Base-by-base conservation (phyloP, 768 basidiomycete genomes). In the Suillus variegatus region DNA sequence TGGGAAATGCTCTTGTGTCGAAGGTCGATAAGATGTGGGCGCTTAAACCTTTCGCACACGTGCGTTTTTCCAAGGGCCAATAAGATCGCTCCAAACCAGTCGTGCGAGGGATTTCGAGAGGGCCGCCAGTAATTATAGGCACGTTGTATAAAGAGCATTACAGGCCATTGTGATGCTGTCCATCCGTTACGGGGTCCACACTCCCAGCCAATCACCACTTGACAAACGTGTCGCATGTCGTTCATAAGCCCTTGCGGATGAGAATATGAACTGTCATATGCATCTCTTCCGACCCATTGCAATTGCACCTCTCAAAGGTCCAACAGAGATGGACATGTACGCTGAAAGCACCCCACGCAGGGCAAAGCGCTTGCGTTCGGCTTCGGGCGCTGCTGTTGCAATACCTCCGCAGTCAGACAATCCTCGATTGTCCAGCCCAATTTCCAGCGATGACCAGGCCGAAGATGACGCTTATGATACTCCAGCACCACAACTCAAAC, bases 401-500 rank as follows among this genome's bases (percentile, higher is more conserved):
- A 43, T 32, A 32, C 32, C 40, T 66, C 36, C 44, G 46, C 51
- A 57, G 46, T 61, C 54, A 36, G 46, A 61, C 56, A 61, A 0
- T 28, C 61, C 36, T 62, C 28, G 32, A 28, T 66, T 16, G 52
- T 47, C 36, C 65, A 20, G 65, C 62, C 61, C 32, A 20, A 66
- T 68, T 41, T 68, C 64, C 12, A 62, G 61, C 25, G 73, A 72
- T 13, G 75, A 75, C 28, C 65, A 38, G 2, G 71, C 69, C 10
- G 76, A 74, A 10, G 71, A 73, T 60, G 78, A 79, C 64, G 73
- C 74, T 54, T 47, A 71, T 60, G 64, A 67, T 35, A 65, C 66
- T 8, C 56, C 70, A 8, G 68, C 74, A 0, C 74, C 77, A 13
- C 38, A 74, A 14, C 77, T 83, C 12, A 90, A 86, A 73, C 87